phyloP scores from a whole-genome alignment of 352 stramenopile genomes.

The Globisporangium solare region DNA sequence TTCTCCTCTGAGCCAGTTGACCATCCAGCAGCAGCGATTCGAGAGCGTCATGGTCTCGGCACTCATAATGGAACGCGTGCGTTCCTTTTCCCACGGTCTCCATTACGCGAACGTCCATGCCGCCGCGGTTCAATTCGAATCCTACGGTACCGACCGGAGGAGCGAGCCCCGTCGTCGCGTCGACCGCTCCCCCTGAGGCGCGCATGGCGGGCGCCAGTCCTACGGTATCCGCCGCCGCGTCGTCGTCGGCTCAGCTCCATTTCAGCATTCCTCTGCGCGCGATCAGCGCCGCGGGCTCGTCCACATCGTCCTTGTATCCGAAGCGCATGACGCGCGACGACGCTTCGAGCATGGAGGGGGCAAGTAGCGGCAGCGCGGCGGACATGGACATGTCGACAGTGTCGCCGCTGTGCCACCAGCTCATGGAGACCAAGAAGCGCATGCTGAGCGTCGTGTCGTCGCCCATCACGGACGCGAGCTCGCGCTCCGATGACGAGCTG shows the following conservation, averaged over 20 bases:
- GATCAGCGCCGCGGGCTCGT: slow-evolving; percentile 4
- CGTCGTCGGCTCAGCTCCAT: slow-evolving; percentile 4
- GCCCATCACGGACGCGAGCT: slow-evolving; percentile 26
- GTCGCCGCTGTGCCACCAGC: slow-evolving; percentile 31
- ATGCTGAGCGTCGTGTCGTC: slow-evolving; percentile 37
- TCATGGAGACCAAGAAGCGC: slow-evolving; percentile 39
- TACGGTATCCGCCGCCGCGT: neutral
- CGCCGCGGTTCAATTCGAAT: too few relatives aligned
- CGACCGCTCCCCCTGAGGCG: too few relatives aligned
- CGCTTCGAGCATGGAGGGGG: neutral
- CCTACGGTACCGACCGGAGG: too few relatives aligned
- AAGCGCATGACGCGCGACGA: slow-evolving; percentile 10
- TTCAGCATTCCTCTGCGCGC: slow-evolving; percentile 13
- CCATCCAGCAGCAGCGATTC: too few relatives aligned
- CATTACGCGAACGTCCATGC: too few relatives aligned
- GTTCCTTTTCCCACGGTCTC: too few relatives aligned
- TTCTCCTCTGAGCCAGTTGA: too few relatives aligned
- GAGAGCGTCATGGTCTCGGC: too few relatives aligned
- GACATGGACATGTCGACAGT: slow-evolving; percentile 16
- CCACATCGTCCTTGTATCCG: neutral
- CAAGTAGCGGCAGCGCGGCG: too few relatives aligned
- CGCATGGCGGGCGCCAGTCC: too few relatives aligned
- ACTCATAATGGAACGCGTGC: too few relatives aligned
- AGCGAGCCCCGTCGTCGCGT: too few relatives aligned
- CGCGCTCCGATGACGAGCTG: slow-evolving; percentile 37